Base-by-base conservation (phyloP, 495 filamentous ascomycete species). In the Aspergillus asperescens region DNA sequence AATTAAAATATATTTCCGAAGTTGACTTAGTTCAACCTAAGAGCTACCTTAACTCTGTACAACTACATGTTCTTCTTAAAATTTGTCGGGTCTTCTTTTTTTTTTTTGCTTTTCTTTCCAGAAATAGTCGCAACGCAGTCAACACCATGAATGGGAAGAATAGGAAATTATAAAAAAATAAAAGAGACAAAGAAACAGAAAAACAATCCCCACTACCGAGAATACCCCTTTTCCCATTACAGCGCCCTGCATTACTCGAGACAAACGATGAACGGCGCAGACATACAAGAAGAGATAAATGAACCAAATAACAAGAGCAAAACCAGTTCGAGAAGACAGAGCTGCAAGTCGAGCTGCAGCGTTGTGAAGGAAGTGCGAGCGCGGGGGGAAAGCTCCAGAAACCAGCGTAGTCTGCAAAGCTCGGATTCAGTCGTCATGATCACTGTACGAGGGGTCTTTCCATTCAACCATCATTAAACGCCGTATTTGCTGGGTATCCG, bases 181-280 rank as follows among this genome's bases (percentile, higher is more conserved):
- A 23, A 52, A 41, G 5, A 34, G 41, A 47, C 20, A 55, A 10
- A 38, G 16, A 50, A 40, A 49, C 45, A 43, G 15, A 56, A 60
- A 57, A 66, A 55, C 55, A 67, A 56, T 69, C 67, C 61, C 61
- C 62, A 69, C 63, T 73, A 67, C 62, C 63, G 63, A 61, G 68
- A 63, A 66, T 66, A 57, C 62, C 65, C 56, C 64, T 70, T 71
- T 69, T 67, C 67, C 70, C 67, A 69, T 74, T 72, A 72, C 63
- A 72, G 70, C 70, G 70, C 70, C 70, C 65, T 65, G 62, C 60
- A 44, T 53, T 69, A 67, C 46, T 66, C 49, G 59, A 69, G 58
- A 55, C 47, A 58, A 57, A 60, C 47, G 42, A 47, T 49, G 29
- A 56, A 58, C 20, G 32, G 54, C 54, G 58, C 50, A 51, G 52